Base-by-base conservation (phyloP, 768 basidiomycete species). In the Collybiopsis confluens region DNA sequence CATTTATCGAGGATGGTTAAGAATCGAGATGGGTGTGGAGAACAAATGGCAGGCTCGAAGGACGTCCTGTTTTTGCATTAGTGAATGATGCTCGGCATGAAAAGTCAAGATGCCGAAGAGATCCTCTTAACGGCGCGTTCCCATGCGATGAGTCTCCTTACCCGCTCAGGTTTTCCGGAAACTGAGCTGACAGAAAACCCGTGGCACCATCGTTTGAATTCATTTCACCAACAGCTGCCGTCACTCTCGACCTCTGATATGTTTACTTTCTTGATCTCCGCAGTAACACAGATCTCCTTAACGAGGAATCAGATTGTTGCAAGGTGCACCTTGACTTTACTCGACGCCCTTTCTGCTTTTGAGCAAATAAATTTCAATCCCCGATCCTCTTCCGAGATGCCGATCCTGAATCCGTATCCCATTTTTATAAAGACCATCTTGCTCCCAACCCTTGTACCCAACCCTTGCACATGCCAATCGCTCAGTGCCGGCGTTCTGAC, bases 1-100 rank as follows among this genome's bases (percentile, higher is more conserved):
- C 87, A 86, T 86, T 48, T 24, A 21, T 21, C 30, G 33, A 20
- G 52, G 20, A 36, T 11, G 15, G 1, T 28, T 41, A 45, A 18
- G 52, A 33, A 28, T 10, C 20, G 33, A 53, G 41, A 37, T 53
- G 43, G 41, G 41, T 44, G 52, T 24, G 33, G 43, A 53, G 43
- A 53, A 51, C 50, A 51, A 41, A 21, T 26, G 30, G 33, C 27
- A 33, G 16, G 23, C 50, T 42, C 28, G 24, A 41, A 30, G 38
- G 28, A 36, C 50, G 38, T 40, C 50, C 38, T 51, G 38, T 51
- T 51, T 51, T 51, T 51, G 50, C 50, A 41, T 51, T 51, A 50
- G 48, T 50, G 48, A 50, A 18, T 33, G 50, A 51, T 51, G 50
- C 28, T 53, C 52, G 52, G 52, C 52, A 52, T 53, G 38, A 21